Evolutionary conservation across 208 protist genomes (phyloP), one percentile per base, ranked within the genome.

Genomic region (Trypanosoma theileri): DNA sequence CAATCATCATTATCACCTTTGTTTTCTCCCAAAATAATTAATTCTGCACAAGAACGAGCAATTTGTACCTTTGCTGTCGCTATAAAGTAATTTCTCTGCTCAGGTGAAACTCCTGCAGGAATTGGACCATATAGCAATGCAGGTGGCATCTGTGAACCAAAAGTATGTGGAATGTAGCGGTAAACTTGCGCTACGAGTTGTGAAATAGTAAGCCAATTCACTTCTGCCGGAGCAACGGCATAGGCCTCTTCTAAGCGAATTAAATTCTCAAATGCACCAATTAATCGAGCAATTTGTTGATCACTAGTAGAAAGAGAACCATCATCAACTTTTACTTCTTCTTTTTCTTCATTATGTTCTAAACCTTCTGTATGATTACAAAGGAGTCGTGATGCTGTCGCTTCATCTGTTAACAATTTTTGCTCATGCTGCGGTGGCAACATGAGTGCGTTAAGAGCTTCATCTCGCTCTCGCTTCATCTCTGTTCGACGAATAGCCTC

Each of bases 401-500:
- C 17, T 21, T 21, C 31, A 14, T 46, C 56, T 42, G 21, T 46
- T 19, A 21, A 16, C 53, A 22, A 35, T 35, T 35, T 35, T 35
- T 35, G 28, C 6, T 35, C 28, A 35, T 35, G 60, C 53, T 53
- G 56, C 1, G n/a, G 75, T 24, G 11, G 79, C 19, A 71, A 66
- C 54, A 91, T 46, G 42, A 95, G 73, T 9, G 75, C 59, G 60
- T 82, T 82, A 31, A 97, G 65, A 22, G 92, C 88, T 11, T 86
- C 82, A 56, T 95, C 86, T 16, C 92, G 83, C 64, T 94, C 92
- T 17, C 88, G 86, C 71, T 92, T 92, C 92, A 97, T 97, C 35
- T 72, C 79, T 17, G 92, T 97, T 22, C 80, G 63, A 19, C 73
- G 73, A 40, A 95, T 66, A 48, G 88, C 80, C 31, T 84, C 80